Conservation (phyloP, 257 asterid species). For the Fraxinus americana region DNA sequence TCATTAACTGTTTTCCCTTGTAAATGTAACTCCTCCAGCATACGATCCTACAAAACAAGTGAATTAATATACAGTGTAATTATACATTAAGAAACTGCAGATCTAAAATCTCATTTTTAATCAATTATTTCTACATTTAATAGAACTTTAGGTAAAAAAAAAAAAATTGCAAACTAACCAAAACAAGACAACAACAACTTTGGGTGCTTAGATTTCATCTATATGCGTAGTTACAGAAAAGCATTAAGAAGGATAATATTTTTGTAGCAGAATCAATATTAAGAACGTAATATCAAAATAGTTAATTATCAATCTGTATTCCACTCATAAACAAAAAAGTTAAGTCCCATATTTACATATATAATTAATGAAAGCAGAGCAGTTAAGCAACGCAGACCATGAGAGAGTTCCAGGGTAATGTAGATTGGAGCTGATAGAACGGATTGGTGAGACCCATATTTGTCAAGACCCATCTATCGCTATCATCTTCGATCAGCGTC, state of each 20-base stretch:
- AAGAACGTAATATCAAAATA: not conserved
- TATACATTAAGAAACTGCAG: not conserved
- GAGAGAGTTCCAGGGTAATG: constrained; percentile 82
- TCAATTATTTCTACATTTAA: not conserved
- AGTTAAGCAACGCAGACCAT: constrained; percentile 48
- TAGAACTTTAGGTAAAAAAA: not conserved
- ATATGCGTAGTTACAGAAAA: not conserved
- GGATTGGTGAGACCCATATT: constrained; percentile 59
- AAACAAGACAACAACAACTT: no score
- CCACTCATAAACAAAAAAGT: not conserved
- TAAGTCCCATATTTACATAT: not conserved
- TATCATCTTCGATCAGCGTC: constrained; percentile 77
- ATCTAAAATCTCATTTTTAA: not conserved
- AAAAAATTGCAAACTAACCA: no score
- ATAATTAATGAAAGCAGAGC: not conserved
- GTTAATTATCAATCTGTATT: not conserved
- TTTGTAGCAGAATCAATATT: not conserved
- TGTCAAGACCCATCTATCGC: constrained; percentile 74
- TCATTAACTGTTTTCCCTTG: constrained; percentile 63
- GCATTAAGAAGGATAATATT: not conserved
- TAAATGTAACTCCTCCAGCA: constrained; percentile 69
- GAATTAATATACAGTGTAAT: constrained; percentile 10
- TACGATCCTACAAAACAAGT: constrained; percentile 51
- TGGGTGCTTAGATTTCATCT: no score
- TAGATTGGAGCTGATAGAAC: constrained; percentile 63